Evolutionary conservation across 768 basidiomycete genomes (phyloP).

Genomic region (Mycena capillaripes): DNA sequence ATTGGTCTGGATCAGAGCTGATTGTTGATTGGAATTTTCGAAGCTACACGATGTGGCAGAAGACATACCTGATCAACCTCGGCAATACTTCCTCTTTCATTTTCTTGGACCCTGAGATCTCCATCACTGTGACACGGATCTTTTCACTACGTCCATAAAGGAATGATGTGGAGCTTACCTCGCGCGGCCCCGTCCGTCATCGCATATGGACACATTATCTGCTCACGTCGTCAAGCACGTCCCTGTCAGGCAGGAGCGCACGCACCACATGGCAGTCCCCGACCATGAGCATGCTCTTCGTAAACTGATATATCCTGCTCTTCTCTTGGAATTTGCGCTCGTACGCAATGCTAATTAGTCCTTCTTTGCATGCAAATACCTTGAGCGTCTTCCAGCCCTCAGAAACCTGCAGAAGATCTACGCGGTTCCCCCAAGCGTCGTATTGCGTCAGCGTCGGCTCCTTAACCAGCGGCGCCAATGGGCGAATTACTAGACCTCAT

Average conservation of each 20-base stretch:
- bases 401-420: constrained; percentile 77
- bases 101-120: constrained; percentile 70
- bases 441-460: constrained; percentile 76
- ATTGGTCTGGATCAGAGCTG: constrained; percentile 72
- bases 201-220: constrained; percentile 81
- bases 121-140: constrained; percentile 59
- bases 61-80: constrained; percentile 69
- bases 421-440: constrained; percentile 77
- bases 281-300: constrained; percentile 71
- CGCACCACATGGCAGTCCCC: constrained; percentile 70
- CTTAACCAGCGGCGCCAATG: constrained; percentile 58
- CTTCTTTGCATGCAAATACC: constrained; percentile 71
- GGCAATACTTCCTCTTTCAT: constrained; percentile 73
- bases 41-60: not conserved
- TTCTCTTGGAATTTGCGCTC: constrained; percentile 72
- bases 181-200: constrained; percentile 88
- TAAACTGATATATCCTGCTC: constrained; percentile 75
- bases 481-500: constrained; percentile 62
- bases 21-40: not conserved
- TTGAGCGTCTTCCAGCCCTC: constrained; percentile 83
- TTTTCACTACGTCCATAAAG: not conserved
- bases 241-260: constrained; percentile 2
- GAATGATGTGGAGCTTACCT: constrained; percentile 46
- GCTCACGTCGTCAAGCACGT: not conserved
- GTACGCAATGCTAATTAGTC: constrained; percentile 76